Evolutionary conservation across 2,329 filamentous ascomycete species (phyloP).

Genomic region (Hawksworthiomyces lignivorus): DNA sequence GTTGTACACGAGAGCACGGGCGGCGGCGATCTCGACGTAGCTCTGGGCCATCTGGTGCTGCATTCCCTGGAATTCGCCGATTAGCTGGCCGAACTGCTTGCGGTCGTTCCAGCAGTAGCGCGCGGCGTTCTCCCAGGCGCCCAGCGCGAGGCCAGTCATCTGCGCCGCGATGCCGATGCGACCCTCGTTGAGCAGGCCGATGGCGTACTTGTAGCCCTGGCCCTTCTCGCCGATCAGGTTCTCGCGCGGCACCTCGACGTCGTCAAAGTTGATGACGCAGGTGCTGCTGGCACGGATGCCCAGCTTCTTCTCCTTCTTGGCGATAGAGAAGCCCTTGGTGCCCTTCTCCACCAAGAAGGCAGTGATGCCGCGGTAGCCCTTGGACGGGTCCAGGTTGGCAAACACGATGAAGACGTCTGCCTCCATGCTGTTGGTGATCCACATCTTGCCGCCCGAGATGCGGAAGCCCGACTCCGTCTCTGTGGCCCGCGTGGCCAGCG

Average conservation of each 20-base stretch:
- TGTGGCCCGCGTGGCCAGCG: constrained; percentile 80
- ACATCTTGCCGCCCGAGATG: constrained; percentile 95
- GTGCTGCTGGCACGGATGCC: constrained; percentile 94
- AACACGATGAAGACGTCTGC: constrained; percentile 96
- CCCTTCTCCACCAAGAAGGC: constrained; percentile 93
- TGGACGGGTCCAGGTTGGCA: constrained; percentile 84
- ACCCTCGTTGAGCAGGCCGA: constrained; percentile 87
- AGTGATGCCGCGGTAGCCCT: constrained; percentile 94
- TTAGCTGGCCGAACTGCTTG: constrained; percentile 87
- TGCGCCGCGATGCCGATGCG: constrained; percentile 97
- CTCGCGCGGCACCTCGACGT: constrained; percentile 80
- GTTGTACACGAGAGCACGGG: constrained; percentile 89
- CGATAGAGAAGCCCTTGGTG: constrained; percentile 82
- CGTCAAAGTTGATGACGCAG: constrained; percentile 95
- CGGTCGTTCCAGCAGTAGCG: constrained; percentile 97
- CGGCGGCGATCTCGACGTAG: constrained; percentile 87
- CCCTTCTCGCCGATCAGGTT: constrained; percentile 85
- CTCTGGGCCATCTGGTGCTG: constrained; percentile 97
- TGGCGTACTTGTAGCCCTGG: constrained; percentile 96
- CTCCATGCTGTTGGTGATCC: constrained; percentile 98
- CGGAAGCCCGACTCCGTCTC: constrained; percentile 78
- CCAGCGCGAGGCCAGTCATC: constrained; percentile 94
- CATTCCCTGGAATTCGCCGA: constrained; percentile 98
- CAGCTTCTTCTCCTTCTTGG: constrained; percentile 99
- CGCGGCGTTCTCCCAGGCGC: constrained; percentile 91